Evolutionary conservation across 2,329 filamentous ascomycete genomes (phyloP).

Genomic region (Colletotrichum sp.): DNA sequence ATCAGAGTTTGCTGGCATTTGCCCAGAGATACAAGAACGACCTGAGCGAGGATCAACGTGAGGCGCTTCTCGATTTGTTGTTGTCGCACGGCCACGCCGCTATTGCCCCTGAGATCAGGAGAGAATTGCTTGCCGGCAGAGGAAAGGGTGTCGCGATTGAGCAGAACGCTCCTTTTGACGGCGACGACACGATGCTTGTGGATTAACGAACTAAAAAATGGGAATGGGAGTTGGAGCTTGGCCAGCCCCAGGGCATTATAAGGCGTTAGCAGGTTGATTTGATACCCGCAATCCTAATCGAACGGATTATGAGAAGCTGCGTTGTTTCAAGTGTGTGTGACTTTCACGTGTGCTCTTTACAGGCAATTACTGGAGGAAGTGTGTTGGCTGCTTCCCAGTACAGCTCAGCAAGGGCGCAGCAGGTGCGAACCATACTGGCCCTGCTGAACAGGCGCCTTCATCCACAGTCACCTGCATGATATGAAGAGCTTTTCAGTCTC

Average conservation of each 20-base stretch:
- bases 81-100: slow-evolving; percentile 83
- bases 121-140: slow-evolving; percentile 86
- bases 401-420: background rate
- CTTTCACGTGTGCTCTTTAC: background rate
- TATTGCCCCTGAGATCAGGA: slow-evolving; percentile 89
- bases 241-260: slow-evolving; percentile 15
- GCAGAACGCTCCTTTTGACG: slow-evolving; percentile 63
- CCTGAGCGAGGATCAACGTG: slow-evolving; percentile 92
- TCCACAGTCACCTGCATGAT: background rate
- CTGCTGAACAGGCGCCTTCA: background rate
- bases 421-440: background rate
- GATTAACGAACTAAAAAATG: slow-evolving; percentile 41
- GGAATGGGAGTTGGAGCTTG: slow-evolving; percentile 18
- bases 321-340: background rate
- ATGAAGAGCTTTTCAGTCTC: background rate
- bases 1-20: slow-evolving; percentile 91
- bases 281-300: slow-evolving; percentile 23
- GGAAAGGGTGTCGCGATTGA: slow-evolving; percentile 79
- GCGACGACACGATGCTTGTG: slow-evolving; percentile 92
- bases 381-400: background rate
- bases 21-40: slow-evolving; percentile 95
- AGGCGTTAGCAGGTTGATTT: slow-evolving; percentile 25
- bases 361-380: background rate
- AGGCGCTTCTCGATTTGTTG: slow-evolving; percentile 87
- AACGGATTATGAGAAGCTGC: slow-evolving; percentile 19